Evolutionary conservation across 1,139 yeast species (phyloP), one percentile per base, ranked within the genome.

Genomic region (Geotrichum siamense): DNA sequence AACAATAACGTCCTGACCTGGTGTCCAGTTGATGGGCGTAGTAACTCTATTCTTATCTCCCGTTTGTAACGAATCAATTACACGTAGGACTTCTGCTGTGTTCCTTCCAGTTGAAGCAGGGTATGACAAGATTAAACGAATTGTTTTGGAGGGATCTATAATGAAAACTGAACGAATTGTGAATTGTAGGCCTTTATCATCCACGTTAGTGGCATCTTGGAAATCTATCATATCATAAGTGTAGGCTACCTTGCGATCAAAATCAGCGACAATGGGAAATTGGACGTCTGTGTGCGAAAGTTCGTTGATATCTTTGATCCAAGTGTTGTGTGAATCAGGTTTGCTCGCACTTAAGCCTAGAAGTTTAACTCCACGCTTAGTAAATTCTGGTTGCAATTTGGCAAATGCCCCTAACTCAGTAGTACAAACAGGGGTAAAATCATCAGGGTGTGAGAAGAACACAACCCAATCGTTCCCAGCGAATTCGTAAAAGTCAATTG

Each of bases 371-470:
- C 74, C 75, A 64, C 94, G 76, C 69, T 78, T 75, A 60, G 79
- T 71, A 62, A 84, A 84, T 65, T 84, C 93, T 38, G 85, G 85
- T 68, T 82, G 84, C 60, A 84, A 72, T 63, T 80, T 78, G 57
- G 91, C 87, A 58, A 84, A 82, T 9, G 93, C 94, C 51, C 94
- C 94, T 53, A 84, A 73, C 69, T 84, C 94, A 48, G 94, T 84
- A 54, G 94, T 84, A 69, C 94, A 84, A 43, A 84, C 91, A 44
- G 94, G 94, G 40, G 94, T 84, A 71, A 79, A 82, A 61, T 82
- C 93, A 60, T 79, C 93, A 51, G 94, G 94, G 66, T 84, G 94
- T 32, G 89, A 79, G 69, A 84, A 84, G 56, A 84, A 72, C 47
- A 84, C 76, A 46, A 76, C 80, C 94, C 94, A 84, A 48, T 75